Evolutionary conservation across 148 eudicot species (phyloP), one percentile per base, ranked within the genome.

Genomic region (Chenopodium quinoa): DNA sequence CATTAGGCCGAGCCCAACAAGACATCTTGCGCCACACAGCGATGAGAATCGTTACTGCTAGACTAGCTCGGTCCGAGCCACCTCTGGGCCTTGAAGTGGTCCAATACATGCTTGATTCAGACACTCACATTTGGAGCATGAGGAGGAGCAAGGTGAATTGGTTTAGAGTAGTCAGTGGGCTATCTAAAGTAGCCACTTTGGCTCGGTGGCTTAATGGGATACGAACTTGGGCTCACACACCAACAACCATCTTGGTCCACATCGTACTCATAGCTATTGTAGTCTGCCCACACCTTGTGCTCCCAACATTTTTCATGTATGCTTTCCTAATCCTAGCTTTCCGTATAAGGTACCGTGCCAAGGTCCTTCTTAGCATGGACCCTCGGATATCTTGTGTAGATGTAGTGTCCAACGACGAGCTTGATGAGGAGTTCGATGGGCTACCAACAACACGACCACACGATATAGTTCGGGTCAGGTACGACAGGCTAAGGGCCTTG

Each of bases 401-500:
- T 16, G 84, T 85, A 0, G 86, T 93, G 22, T 87, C 90, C 1
- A 84, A 77, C 0, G 98, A 95, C 10, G 98, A 95, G 88, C 87
- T 91, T 0, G 98, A 95, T 7, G 98, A 95, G 47, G 98, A 95
- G 82, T 93, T 95, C 32, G 98, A 95, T 73, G 94, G 92, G 67
- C 89, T 91, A 52, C 98, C 98, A 2, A 85, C 90, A 75, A 70
- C 93, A 4, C 83, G 97, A 44, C 63, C 94, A 1, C 25, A 78
- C 0, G 98, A 95, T 25, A 91, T 93, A n/a, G 82, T 93, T 9
- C 87, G 93, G 2, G 64, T 91, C 14, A 58, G 98, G 54, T 95
- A 95, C 34, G 98, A 95, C 67, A 81, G 94, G 78, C 82, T 95
- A 7, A 79, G 98, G 70, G 97, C 94, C 2, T 81, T 95, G 66